Base-by-base conservation (phyloP, 2,329 filamentous ascomycete species). In the Geosmithia flava region DNA sequence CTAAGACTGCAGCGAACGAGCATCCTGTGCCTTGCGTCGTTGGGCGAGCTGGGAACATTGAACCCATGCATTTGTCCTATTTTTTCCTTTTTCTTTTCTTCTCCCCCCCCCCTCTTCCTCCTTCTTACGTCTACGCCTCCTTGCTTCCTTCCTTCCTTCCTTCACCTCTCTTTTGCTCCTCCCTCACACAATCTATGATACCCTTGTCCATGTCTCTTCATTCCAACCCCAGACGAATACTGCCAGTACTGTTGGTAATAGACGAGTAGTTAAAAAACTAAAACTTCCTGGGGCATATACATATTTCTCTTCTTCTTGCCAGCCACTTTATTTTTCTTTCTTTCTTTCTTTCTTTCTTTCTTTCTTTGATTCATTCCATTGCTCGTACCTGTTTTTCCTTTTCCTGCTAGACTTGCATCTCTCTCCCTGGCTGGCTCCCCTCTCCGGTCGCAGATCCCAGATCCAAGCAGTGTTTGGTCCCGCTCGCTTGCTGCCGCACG, bases 21-120 rank as follows among this genome's bases (percentile, higher is more conserved):
- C 19, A 33, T 15, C 27, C 23, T 29, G 47, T 48, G 47, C 47
- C 47, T 48, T 48, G 47, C 47, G 47, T 48, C 47, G 42, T 4
- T 20, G 41, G 43, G 47, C 27, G 37, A 48, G 40, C 47, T 3
- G 39, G 17, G 37, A 17, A 17, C n/a, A n/a, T n/a, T n/a, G n/a
- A n/a, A n/a, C n/a, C n/a, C n/a, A n/a, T n/a, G n/a, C n/a, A n/a
- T n/a, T n/a, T n/a, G n/a, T n/a, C n/a, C n/a, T n/a, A n/a, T n/a
- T 3, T 20, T n/a, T 42, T 20, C 39, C 39, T n/a, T 33, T 17
- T 29, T n/a, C n/a, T 23, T 40, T 33, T 13, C n/a, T 45, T 8
- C 23, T 45, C 30, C 13, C 17, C 30, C 15, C 27, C 17, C 16
- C 30, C n/a, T 29, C 27, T 19, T 27, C 20, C 16, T 27, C 20